Percentiles rank a stretch among this genome's conserved stretches.
Conservation (phyloP, 345 rosid species). For the Ailanthus altissimus region DNA sequence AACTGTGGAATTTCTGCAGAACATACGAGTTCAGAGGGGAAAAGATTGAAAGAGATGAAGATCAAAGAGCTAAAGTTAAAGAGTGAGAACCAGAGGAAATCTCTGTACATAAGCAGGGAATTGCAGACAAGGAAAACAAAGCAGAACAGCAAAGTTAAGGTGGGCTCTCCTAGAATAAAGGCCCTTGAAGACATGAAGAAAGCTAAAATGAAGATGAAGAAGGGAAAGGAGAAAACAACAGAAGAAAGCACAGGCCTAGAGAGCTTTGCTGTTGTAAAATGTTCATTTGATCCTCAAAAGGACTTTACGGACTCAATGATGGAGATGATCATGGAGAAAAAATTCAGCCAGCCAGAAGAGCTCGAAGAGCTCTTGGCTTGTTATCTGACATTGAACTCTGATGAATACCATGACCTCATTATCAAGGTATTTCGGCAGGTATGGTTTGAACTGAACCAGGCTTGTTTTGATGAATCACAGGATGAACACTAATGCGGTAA, state of each 20-base stretch:
- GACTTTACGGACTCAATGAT: slow-evolving; percentile 89
- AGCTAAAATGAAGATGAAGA: slow-evolving; percentile 52
- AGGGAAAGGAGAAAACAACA: slow-evolving; percentile 35
- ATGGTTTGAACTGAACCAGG: slow-evolving; percentile 52
- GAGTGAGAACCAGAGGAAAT: slow-evolving; percentile 66
- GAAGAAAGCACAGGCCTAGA: slow-evolving; percentile 39
- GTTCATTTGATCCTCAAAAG: slow-evolving; percentile 67
- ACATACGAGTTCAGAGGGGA: slow-evolving; percentile 33
- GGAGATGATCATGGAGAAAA: slow-evolving; percentile 82
- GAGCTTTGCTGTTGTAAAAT: slow-evolving; percentile 73
- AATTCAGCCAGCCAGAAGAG: slow-evolving; percentile 56
- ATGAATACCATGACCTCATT: slow-evolving; percentile 77
- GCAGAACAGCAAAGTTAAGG: slow-evolving; percentile 50
- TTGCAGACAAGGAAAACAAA: slow-evolving; percentile 44
- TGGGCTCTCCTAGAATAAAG: slow-evolving; percentile 64
- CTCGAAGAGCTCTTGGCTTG: slow-evolving; percentile 87
- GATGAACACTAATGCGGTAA: slow-evolving; percentile 21
- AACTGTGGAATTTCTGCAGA: slow-evolving; percentile 11
- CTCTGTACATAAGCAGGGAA: slow-evolving; percentile 59
- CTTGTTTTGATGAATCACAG: slow-evolving; percentile 31
- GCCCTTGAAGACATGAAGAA: slow-evolving; percentile 65
- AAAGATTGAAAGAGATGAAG: slow-evolving; percentile 48
- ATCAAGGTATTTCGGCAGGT: slow-evolving; percentile 86
- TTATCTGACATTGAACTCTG: slow-evolving; percentile 71
- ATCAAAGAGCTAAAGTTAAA: slow-evolving; percentile 45